These are phyloP conservation scores for Aspergillus thermomutatus DNA, from an alignment of 2,329 filamentous ascomycete genomes.

Conservation along the genomic window DNA sequence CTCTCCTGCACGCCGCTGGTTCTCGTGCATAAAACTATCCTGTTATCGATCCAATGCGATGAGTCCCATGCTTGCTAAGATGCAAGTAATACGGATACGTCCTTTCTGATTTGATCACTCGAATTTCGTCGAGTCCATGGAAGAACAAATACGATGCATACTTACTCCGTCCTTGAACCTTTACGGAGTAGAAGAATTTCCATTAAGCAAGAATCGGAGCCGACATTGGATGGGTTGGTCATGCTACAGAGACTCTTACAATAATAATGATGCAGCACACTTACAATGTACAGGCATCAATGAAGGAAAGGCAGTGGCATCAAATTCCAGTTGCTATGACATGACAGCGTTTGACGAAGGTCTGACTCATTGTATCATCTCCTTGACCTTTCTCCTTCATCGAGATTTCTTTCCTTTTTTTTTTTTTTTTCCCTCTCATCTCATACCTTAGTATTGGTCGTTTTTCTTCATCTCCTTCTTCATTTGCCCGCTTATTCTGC, in stretches of 20 bases:
- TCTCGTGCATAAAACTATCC: constrained; percentile 22
- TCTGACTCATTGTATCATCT: background rate
- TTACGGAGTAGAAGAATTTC: background rate
- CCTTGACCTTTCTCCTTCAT: background rate
- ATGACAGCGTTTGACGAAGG: background rate
- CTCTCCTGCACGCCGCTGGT: constrained; percentile 22
- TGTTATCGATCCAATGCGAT: constrained; percentile 14
- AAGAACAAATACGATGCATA: background rate
- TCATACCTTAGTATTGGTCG: background rate
- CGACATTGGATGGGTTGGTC: background rate
- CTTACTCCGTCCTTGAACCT: background rate
- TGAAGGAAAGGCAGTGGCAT: background rate
- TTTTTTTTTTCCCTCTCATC: background rate
- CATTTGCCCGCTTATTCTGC: background rate
- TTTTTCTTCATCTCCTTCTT: background rate
- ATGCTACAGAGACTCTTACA: background rate
- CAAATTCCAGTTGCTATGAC: background rate
- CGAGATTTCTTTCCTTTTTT: background rate
- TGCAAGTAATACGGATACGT: constrained; percentile 9
- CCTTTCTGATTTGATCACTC: constrained; percentile 2
- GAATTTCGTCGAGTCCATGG: background rate
- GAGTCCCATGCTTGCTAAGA: constrained; percentile 4
- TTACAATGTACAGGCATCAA: background rate
- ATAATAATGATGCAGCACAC: background rate
- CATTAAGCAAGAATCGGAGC: background rate